Percentiles rank a stretch among this genome's conserved stretches.
These are phyloP conservation scores for Pythium dissotocum DNA, from an alignment of 352 stramenopile genomes.

Conservation along the genomic window DNA sequence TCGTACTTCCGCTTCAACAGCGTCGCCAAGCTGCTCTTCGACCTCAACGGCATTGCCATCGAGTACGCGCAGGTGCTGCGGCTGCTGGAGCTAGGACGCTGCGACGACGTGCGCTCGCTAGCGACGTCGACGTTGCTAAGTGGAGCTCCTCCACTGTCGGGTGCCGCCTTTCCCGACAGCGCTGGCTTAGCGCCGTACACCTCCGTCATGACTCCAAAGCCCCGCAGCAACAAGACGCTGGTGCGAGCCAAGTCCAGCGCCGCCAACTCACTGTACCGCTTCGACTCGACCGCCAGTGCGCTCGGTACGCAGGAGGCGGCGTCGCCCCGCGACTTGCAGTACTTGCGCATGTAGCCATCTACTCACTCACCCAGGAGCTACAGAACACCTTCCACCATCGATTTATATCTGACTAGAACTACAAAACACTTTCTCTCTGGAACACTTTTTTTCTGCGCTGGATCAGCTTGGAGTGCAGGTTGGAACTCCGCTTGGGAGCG, in stretches of 20 bases:
- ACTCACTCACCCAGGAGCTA: background rate
- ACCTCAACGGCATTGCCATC: conserved; percentile 21
- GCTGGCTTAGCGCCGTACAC: background rate
- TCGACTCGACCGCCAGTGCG: conserved; percentile 7
- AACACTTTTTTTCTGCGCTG: no score
- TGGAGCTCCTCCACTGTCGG: conserved; percentile 6
- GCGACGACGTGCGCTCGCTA: conserved; percentile 15
- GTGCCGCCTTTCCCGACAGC: conserved; percentile 3
- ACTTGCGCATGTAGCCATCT: background rate
- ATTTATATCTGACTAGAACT: no score
- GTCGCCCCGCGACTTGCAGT: background rate
- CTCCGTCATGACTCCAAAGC: background rate
- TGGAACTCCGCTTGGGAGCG: no score
- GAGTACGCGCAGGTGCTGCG: conserved; percentile 28
- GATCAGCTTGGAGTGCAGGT: no score
- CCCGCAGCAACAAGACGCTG: conserved; percentile 1
- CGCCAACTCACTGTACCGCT: conserved; percentile 22
- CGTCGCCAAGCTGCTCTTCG: conserved; percentile 30
- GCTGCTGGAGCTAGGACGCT: conserved; percentile 25
- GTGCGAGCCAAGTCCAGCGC: conserved; percentile 26
- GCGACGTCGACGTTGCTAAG: background rate
- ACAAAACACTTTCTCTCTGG: no score
- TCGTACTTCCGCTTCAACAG: conserved; percentile 36
- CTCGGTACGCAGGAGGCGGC: background rate
- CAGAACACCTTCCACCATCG: background rate